Evolutionary conservation across 179 eudicot species (phyloP), one percentile per base, ranked within the genome.

Genomic region (Beta lomatogona): DNA sequence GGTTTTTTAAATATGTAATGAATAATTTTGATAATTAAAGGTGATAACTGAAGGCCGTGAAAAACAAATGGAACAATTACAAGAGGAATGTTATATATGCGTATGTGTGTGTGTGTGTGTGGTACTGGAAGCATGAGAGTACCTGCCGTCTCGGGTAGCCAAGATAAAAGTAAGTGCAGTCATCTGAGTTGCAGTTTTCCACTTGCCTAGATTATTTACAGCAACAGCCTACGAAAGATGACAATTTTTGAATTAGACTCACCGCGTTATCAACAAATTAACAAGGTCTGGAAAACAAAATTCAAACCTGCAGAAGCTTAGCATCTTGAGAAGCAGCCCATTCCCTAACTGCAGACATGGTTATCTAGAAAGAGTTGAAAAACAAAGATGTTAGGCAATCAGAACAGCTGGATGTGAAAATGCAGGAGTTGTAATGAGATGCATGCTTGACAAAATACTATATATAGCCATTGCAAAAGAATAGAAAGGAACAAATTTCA

Each of bases 131-230:
- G 44, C 69, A 64, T 12, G 69, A 80, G 66, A 75, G 41, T 76
- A 96, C 99, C 99, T 92, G 92, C 81, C 88, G 82, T 93, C 98
- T 87, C 99, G 88, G 67, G 90, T 80, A n/a, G 91, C 97, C 76
- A 96, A 87, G 73, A 96, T 93, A 73, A 96, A 90, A 64, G 93
- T 94, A 81, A 96, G 88, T 69, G 99, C 93, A 79, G 80, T 91
- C 99, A 96, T 96, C 81, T 96, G 99, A 11, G 97, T 89, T 82
- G 99, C 99, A 73, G 99, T 96, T 89, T 96, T 96, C 99, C 98
- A 96, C 88, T 96, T 96, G 81, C 99, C 99, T 86, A 96, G 82
- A 87, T 87, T 96, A 90, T 94, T 96, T 76, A 96, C 99, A 65
- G 99, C 97, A 78, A 96, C 99, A 83, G 97, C 99, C 99, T 96